Evolutionary conservation across 345 rosid species (phyloP), one percentile per base, ranked within the genome.

Genomic region (Luvunga scandens): DNA sequence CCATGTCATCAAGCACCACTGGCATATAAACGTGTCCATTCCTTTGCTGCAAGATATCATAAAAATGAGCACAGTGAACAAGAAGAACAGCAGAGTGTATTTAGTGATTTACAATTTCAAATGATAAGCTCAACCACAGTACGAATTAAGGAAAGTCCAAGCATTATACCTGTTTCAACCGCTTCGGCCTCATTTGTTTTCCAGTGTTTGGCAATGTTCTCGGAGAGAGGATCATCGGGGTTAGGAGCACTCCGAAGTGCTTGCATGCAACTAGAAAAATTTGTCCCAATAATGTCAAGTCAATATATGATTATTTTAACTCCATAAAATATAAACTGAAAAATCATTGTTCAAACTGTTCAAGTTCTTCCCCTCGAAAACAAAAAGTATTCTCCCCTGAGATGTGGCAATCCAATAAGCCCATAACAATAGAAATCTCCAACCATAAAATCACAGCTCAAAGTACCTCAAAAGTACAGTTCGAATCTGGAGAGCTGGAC

Each of bases 191-290:
- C 99, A 60, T 96, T 91, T 12, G 94, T 85, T 86, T 96, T 96
- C 99, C 99, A 94, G 73, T 96, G 99, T 93, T 96, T 96, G 28
- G 99, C 98, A 67, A 94, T 92, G 87, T 92, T 96, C 91, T 96
- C 99, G 1, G 99, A 96, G 10, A 96, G 93, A 1, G 99, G 99
- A 85, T 96, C 98, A 78, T 96, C 99, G 0, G 99, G 99, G 85
- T 96, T 96, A 24, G 99, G 99, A 60, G 99, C 99, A 78, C 99
- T 96, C 66, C 94, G 84, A 73, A 96, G 95, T 30, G 99, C 99
- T 89, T 96, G 99, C 83, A 96, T 96, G 84, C 99, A 90, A 79
- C 42, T 62, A 71, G 21, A 53, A 53, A 63, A 67, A 45, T 19
- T 12, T 33, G 42, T 33, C 33, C 68, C 72, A 75, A 34, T n/a